Evolutionary conservation across 805 yeast genomes (phyloP).

Genomic region (Starmerella ratchasimensis): DNA sequence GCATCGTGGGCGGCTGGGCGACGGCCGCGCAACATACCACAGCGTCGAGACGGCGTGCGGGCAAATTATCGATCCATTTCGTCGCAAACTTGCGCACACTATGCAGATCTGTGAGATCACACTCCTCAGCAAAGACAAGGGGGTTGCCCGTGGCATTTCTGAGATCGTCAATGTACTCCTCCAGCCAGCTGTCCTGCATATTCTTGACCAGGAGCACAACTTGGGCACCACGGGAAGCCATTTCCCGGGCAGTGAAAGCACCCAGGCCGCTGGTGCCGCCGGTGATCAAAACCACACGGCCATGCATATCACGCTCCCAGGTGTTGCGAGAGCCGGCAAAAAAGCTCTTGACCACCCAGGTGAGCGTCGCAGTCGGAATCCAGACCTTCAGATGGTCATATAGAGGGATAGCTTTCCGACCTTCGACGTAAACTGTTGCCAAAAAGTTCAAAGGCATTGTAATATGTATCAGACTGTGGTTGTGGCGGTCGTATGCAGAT

Average conservation of each 20-base stretch:
- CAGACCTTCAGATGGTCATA: conserved; percentile 41
- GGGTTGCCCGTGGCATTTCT: conserved; percentile 56
- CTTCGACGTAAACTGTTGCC: conserved; percentile 54
- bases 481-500: no score
- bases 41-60: conserved; percentile 86
- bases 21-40: conserved; percentile 81
- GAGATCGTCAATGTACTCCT: conserved; percentile 67
- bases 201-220: conserved; percentile 56
- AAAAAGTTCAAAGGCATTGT: conserved; percentile 80
- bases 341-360: conserved; percentile 49
- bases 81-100: conserved; percentile 85
- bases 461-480: no score
- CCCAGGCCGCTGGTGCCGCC: conserved; percentile 97
- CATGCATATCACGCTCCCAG: conserved; percentile 89
- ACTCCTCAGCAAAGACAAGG: conserved; percentile 78
- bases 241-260: conserved; percentile 52
- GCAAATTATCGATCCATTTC: conserved; percentile 78
- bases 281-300: conserved; percentile 45
- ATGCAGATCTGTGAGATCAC: conserved; percentile 61
- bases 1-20: conserved; percentile 51
- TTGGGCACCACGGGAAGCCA: conserved; percentile 80
- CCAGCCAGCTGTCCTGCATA: conserved; percentile 54
- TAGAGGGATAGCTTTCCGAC: conserved; percentile 63
- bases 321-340: conserved; percentile 70
- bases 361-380: conserved; percentile 40